These are phyloP conservation scores for Jamesozyma piceae DNA, from an alignment of 805 yeast genomes.

Conservation along the genomic window DNA sequence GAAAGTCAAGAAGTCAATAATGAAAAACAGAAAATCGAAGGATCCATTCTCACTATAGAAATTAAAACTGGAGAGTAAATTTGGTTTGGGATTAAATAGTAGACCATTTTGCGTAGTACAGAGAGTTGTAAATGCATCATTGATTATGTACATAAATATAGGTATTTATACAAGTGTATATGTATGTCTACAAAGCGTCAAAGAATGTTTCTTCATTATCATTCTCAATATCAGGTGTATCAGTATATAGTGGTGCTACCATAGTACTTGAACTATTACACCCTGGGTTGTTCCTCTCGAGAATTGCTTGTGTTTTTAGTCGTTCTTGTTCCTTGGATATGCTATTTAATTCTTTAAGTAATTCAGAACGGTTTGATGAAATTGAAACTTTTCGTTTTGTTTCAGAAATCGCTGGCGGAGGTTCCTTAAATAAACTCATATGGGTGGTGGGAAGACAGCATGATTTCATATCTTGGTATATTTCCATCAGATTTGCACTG, in stretches of 20 bases:
- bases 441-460: no score
- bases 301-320: background rate
- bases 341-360: conserved; percentile 4
- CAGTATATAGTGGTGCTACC: background rate
- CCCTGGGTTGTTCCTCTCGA: background rate
- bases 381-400: background rate
- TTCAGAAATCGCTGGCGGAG: background rate
- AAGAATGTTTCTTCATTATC: background rate
- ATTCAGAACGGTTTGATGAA: background rate
- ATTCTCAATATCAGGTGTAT: no score
- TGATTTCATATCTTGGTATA: background rate
- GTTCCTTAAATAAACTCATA: background rate
- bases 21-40: no score
- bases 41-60: no score
- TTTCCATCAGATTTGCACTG: background rate
- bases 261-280: background rate
- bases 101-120: no score
- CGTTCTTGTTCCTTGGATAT: conserved; percentile 4
- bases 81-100: no score
- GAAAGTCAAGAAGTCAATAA: no score
- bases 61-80: no score
- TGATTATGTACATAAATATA: no score
- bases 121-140: no score
- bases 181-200: background rate
- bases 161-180: background rate